These are phyloP conservation scores for Mycena filopes DNA, from an alignment of 768 basidiomycete genomes.

Conservation along the genomic window DNA sequence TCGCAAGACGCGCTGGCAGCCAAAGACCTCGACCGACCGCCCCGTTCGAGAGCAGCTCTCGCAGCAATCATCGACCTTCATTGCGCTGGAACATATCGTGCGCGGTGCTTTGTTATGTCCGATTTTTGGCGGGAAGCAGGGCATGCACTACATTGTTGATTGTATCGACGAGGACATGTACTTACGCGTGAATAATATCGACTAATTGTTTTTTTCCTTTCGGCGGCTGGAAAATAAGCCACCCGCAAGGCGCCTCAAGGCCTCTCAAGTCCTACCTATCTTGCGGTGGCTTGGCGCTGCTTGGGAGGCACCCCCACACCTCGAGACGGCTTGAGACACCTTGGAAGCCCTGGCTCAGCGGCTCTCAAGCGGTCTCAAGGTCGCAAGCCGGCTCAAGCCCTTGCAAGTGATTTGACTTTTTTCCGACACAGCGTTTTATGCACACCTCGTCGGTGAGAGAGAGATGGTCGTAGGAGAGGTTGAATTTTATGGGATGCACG, in stretches of 20 bases:
- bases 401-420: too few species aligned
- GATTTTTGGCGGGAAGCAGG: neutral
- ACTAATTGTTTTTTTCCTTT: neutral
- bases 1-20: constrained; percentile 3
- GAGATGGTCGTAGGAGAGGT: constrained; percentile 5
- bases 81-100: constrained; percentile 13
- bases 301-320: too few species aligned
- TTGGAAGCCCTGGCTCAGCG: too few species aligned
- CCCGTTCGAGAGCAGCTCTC: constrained; percentile 3
- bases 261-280: too few species aligned
- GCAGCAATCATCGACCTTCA: neutral
- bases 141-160: constrained; percentile 12
- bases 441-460: constrained; percentile 19
- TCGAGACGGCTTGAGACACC: too few species aligned
- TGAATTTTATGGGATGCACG: constrained; percentile 17
- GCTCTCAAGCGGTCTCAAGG: too few species aligned
- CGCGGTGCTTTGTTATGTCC: constrained; percentile 12
- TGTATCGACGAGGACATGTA: constrained; percentile 3
- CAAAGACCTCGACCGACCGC: constrained; percentile 16
- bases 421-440: constrained; percentile 25
- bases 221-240: too few species aligned
- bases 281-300: too few species aligned
- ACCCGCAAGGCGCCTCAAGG: too few species aligned
- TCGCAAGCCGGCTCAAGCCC: too few species aligned
- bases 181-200: neutral